These are phyloP conservation scores for Sistotremastrum niveocremeum DNA, from an alignment of 768 basidiomycete genomes.

Conservation along the genomic window DNA sequence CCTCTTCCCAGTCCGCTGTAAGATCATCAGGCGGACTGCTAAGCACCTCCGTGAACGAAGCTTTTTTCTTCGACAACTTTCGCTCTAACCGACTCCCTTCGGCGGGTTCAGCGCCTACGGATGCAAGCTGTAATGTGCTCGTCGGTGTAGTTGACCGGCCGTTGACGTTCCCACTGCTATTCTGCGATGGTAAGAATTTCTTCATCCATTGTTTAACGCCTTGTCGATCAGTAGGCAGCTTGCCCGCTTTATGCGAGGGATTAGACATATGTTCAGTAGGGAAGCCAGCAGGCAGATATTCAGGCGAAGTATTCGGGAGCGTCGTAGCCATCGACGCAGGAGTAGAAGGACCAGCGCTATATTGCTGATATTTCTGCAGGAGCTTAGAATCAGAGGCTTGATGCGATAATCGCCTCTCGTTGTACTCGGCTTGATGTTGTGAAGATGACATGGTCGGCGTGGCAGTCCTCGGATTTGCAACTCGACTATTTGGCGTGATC, in stretches of 20 bases:
- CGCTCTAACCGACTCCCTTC: slow-evolving; percentile 20
- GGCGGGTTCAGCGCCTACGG: slow-evolving; percentile 18
- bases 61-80: slow-evolving; percentile 29
- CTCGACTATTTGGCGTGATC: slow-evolving; percentile 30
- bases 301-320: slow-evolving; percentile 26
- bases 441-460: slow-evolving; percentile 39
- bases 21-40: slow-evolving; percentile 42
- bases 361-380: slow-evolving; percentile 30
- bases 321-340: slow-evolving; percentile 23
- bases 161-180: no score
- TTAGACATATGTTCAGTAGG: slow-evolving; percentile 16
- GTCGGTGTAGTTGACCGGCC: slow-evolving; percentile 23
- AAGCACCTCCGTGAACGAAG: slow-evolving; percentile 55
- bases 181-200: slow-evolving; percentile 36
- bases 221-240: slow-evolving; percentile 62
- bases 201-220: slow-evolving; percentile 75
- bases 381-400: slow-evolving; percentile 60
- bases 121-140: slow-evolving; percentile 21
- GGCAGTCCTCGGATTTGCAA: slow-evolving; percentile 12
- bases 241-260: slow-evolving; percentile 9
- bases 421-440: slow-evolving; percentile 34
- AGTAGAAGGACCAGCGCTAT: slow-evolving; percentile 15
- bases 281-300: slow-evolving; percentile 22
- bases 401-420: slow-evolving; percentile 53
- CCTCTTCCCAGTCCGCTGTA: slow-evolving; percentile 55